Evolutionary conservation across 176 grass and related monocot species (phyloP).

Genomic region (Ananas comosus): DNA sequence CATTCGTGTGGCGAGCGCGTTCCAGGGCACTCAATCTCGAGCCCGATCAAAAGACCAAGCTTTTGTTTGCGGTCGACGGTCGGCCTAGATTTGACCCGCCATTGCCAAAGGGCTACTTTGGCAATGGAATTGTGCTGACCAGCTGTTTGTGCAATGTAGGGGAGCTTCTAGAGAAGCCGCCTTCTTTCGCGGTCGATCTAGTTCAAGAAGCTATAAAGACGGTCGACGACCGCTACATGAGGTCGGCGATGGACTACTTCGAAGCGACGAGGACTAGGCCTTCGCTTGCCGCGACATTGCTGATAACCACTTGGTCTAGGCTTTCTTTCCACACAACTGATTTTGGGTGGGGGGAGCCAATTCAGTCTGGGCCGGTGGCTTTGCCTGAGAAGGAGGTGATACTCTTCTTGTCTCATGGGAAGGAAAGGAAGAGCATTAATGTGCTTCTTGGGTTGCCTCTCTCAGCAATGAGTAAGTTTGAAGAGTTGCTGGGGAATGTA

Average conservation of each 20-base stretch:
- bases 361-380: slow-evolving; percentile 51
- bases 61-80: slow-evolving; percentile 69
- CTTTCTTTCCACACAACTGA: slow-evolving; percentile 60
- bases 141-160: slow-evolving; percentile 39
- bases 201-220: slow-evolving; percentile 38
- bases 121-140: slow-evolving; percentile 67
- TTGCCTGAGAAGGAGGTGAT: slow-evolving; percentile 74
- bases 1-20: slow-evolving; percentile 56
- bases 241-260: slow-evolving; percentile 73
- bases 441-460: slow-evolving; percentile 62
- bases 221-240: slow-evolving; percentile 45
- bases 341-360: slow-evolving; percentile 61
- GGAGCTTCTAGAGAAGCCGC: slow-evolving; percentile 29
- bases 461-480: slow-evolving; percentile 55
- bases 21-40: slow-evolving; percentile 36
- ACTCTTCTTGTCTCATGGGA: slow-evolving; percentile 59
- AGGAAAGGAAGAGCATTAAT: slow-evolving; percentile 42
- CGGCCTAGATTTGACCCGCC: slow-evolving; percentile 43
- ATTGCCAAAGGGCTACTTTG: slow-evolving; percentile 55
- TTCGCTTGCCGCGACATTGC: slow-evolving; percentile 54
- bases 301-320: slow-evolving; percentile 70
- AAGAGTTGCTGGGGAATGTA: slow-evolving; percentile 35
- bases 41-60: slow-evolving; percentile 32
- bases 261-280: slow-evolving; percentile 51
- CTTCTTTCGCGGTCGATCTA: slow-evolving; percentile 25